Evolutionary conservation across 1,284 basidiomycete species (phyloP).

Genomic region (Boletus semigastroideus): DNA sequence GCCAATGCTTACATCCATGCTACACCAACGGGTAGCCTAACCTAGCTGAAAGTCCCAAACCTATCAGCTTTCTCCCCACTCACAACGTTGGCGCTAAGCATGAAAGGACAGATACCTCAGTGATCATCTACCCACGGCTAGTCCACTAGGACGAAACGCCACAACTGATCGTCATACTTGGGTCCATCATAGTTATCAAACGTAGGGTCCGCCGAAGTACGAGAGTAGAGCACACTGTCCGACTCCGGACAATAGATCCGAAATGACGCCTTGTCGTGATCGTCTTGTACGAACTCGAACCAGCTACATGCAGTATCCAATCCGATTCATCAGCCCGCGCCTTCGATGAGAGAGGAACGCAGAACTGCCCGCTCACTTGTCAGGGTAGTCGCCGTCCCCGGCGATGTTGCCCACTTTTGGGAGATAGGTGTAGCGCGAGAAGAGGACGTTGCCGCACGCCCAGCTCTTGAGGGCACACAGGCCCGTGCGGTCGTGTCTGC

Average conservation of each 20-base stretch:
- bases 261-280: not conserved
- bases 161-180: not conserved
- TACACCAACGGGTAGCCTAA: not conserved
- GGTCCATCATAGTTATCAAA: not conserved
- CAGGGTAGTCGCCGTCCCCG: not conserved
- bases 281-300: constrained; percentile 2
- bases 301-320: not conserved
- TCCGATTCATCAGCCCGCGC: too few relatives aligned
- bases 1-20: not conserved
- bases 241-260: constrained; percentile 1
- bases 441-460: constrained; percentile 1
- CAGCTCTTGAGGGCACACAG: constrained; percentile 7
- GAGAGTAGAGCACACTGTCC: constrained; percentile 1
- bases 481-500: not conserved
- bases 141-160: constrained; percentile 2
- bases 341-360: not conserved
- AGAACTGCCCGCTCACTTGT: not conserved
- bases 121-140: not conserved
- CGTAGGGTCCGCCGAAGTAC: not conserved
- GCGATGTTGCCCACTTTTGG: not conserved
- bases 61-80: not conserved
- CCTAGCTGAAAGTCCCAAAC: not conserved
- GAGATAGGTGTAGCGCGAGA: not conserved
- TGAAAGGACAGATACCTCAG: not conserved
- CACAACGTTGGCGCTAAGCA: not conserved